Evolutionary conservation across 176 grass and related monocot species (phyloP).

Genomic region (Avena sativa): DNA sequence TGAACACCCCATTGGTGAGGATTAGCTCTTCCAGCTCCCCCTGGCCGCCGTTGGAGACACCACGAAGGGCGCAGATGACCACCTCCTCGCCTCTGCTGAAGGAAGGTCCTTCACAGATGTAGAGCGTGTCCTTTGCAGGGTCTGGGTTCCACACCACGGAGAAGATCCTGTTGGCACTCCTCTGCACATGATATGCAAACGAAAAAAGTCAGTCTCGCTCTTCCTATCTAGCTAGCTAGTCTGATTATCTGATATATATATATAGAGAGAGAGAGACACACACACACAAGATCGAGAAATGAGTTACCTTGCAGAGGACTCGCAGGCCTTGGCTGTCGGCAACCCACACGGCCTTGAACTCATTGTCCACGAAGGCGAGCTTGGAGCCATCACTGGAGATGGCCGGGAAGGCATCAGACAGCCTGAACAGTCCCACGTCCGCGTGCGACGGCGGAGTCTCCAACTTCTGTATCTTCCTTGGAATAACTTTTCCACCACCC

Average conservation of each 20-base stretch:
- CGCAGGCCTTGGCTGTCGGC: background rate
- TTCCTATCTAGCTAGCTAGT: too few species aligned
- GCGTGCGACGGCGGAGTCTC: background rate
- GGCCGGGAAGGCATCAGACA: background rate
- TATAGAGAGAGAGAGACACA: too few species aligned
- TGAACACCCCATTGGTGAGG: too few species aligned
- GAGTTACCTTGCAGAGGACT: background rate
- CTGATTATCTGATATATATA: too few species aligned
- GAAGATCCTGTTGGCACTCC: too few species aligned
- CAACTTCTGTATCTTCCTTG: too few species aligned
- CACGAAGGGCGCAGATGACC: too few species aligned
- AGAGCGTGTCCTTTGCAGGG: conserved; percentile 8
- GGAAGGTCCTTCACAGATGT: conserved; percentile 36
- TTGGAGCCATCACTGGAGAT: background rate
- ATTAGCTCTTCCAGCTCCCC: background rate
- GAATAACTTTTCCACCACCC: too few species aligned
- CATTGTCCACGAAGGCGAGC: background rate
- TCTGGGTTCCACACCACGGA: background rate
- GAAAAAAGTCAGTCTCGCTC: too few species aligned
- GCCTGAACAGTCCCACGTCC: background rate
- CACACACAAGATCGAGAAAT: too few species aligned
- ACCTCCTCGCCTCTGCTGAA: conserved; percentile 1
- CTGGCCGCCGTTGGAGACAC: background rate
- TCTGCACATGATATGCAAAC: too few species aligned
- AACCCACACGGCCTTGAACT: background rate